Evolutionary conservation across 2,329 filamentous ascomycete species (phyloP).

Genomic region (Penicillium sp.): DNA sequence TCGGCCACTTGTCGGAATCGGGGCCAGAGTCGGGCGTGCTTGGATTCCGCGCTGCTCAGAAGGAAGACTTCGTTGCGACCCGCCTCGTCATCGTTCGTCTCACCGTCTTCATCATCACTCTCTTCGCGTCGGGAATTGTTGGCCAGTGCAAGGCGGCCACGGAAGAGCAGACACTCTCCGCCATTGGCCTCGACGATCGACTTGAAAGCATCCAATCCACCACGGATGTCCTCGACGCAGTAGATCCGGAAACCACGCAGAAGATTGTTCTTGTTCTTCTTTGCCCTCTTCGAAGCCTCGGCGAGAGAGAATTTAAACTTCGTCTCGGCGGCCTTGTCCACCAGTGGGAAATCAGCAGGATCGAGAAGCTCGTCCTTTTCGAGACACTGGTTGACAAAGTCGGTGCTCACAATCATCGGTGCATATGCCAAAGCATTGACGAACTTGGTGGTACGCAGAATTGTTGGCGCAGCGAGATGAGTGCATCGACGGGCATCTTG

Average conservation of each 20-base stretch:
- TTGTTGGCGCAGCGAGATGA: constrained; percentile 78
- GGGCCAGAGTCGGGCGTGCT: constrained; percentile 71
- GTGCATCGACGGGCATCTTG: constrained; percentile 72
- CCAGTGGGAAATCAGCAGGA: constrained; percentile 61
- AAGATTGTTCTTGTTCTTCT: constrained; percentile 69
- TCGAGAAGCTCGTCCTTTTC: constrained; percentile 62
- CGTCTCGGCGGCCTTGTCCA: constrained; percentile 69
- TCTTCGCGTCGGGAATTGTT: constrained; percentile 57
- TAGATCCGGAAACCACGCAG: constrained; percentile 74
- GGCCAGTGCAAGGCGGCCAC: constrained; percentile 64
- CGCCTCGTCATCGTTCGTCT: constrained; percentile 57
- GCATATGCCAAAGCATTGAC: constrained; percentile 79
- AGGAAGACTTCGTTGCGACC: constrained; percentile 74
- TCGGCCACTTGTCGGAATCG: constrained; percentile 75
- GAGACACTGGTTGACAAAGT: constrained; percentile 74
- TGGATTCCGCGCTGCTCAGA: constrained; percentile 62
- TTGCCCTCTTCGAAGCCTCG: constrained; percentile 65
- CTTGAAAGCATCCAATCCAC: constrained; percentile 78
- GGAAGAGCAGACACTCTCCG: constrained; percentile 73
- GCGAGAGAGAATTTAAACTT: constrained; percentile 65
- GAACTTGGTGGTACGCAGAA: constrained; percentile 91
- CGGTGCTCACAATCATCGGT: constrained; percentile 68
- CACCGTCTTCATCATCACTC: constrained; percentile 34
- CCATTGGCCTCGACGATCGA: constrained; percentile 85
- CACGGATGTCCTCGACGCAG: constrained; percentile 73